These are phyloP conservation scores for Russula dissimulans DNA, from an alignment of 768 basidiomycete genomes.

Conservation along the genomic window DNA sequence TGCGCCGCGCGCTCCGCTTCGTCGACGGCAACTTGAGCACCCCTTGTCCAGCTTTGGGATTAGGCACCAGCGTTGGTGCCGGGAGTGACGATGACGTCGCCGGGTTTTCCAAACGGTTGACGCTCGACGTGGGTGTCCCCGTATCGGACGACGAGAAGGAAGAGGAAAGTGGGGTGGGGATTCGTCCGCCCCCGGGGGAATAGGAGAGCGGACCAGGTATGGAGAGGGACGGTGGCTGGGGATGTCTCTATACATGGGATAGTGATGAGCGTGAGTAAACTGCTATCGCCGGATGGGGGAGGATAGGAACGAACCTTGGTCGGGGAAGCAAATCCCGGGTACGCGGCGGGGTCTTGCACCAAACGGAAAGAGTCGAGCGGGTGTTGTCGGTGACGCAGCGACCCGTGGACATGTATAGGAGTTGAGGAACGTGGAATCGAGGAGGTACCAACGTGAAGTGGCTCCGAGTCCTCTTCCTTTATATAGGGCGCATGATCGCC, in stretches of 20 bases:
- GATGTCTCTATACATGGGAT: slow-evolving; percentile 1
- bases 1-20: slow-evolving; percentile 13
- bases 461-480: slow-evolving; percentile 6
- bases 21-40: slow-evolving; percentile 16
- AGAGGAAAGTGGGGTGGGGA: neutral
- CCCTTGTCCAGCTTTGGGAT: slow-evolving; percentile 14
- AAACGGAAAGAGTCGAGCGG: slow-evolving; percentile 1
- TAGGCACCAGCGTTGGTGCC: neutral
- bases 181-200: neutral
- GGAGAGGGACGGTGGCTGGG: slow-evolving; percentile 5
- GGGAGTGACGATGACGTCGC: neutral
- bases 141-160: slow-evolving; percentile 13
- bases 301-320: slow-evolving; percentile 12
- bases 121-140: slow-evolving; percentile 10
- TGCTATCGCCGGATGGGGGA: neutral
- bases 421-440: slow-evolving; percentile 2
- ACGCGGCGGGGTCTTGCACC: slow-evolving; percentile 13
- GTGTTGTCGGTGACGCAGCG: slow-evolving; percentile 1
- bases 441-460: neutral
- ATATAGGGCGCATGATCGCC: neutral
- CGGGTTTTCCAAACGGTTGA: neutral
- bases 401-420: neutral
- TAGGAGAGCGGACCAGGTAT: neutral
- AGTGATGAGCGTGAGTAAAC: neutral
- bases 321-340: slow-evolving; percentile 5